Evolutionary conservation across 495 filamentous ascomycete genomes (phyloP), one percentile per base, ranked within the genome.

Genomic region (Podospora anserina): DNA sequence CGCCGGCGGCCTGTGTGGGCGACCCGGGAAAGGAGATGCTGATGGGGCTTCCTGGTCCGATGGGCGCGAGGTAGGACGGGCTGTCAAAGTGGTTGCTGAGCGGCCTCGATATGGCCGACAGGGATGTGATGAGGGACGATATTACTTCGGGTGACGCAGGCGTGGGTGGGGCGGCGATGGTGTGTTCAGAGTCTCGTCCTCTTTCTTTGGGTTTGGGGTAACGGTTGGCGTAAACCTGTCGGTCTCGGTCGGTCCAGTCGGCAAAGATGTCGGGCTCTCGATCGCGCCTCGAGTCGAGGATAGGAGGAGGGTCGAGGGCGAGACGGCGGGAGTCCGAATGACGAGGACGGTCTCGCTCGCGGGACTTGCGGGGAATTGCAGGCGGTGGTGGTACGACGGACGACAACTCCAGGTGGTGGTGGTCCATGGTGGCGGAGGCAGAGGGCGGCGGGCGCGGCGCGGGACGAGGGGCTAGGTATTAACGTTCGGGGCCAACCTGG

Each of bases 141-240:
- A 99, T 98, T 61, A 99, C 91, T 78, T 96, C 93, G 28, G 95
- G 92, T 16, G 93, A 95, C 2, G 91, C 89, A 59, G 92, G 87
- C 59, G 85, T 78, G 30, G 70, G 53, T 5, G 75, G 64, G 26
- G 60, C 53, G 9, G 54, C 34, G 19, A 66, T 61, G 55, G 74
- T 70, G 66, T 66, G 63, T 19, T 73, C 64, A 77, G 74, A 53
- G 74, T 81, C 69, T 65, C 71, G 70, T 23, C 5, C 18, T 32
- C 30, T 32, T 32, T 32, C 30, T 32, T 32, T 32, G 30, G 30
- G 30, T 7, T 58, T 19, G 28, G 66, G 68, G 56, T 72, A 71
- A 63, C 66, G 69, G 67, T 76, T 61, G 78, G 74, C 63, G 77
- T 76, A 70, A 23, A 68, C 66, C 7, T 74, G 62, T 7, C 74